phyloP scores from a whole-genome alignment of 208 protist species.

The Entamoeba moshkovskii region DNA sequence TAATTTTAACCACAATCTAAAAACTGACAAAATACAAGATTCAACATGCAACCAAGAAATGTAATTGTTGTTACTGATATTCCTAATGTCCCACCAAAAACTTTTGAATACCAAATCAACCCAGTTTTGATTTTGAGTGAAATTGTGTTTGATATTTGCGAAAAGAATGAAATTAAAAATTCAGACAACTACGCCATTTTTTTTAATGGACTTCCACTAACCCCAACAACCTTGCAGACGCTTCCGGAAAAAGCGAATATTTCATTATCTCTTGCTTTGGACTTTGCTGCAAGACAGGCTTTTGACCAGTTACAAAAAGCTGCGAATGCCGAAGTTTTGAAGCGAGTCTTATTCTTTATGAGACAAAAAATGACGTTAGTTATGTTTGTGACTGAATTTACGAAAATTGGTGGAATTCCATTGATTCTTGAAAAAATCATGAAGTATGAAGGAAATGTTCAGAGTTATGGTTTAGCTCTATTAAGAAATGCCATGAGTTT shows the following conservation, averaged over 20 bases:
- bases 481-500: not conserved
- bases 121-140: not conserved
- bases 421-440: not conserved
- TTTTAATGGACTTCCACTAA: not conserved
- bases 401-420: not conserved
- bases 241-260: not conserved
- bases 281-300: not conserved
- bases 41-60: not conserved
- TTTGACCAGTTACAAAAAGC: not conserved
- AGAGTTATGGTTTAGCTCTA: not conserved
- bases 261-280: not conserved
- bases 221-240: not conserved
- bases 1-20: no score
- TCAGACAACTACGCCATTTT: not conserved
- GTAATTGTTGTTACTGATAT: not conserved
- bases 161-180: not conserved
- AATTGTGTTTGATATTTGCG: not conserved
- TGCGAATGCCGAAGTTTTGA: not conserved
- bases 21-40: no score
- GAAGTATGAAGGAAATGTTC: slow-evolving; percentile 6
- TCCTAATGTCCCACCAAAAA: not conserved
- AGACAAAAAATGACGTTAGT: not conserved
- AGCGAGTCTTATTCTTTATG: not conserved
- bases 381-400: not conserved
- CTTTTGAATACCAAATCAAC: not conserved